These are phyloP conservation scores for Biscogniauxia mediterranea DNA, from an alignment of 2,329 filamentous ascomycete species.

Conservation along the genomic window DNA sequence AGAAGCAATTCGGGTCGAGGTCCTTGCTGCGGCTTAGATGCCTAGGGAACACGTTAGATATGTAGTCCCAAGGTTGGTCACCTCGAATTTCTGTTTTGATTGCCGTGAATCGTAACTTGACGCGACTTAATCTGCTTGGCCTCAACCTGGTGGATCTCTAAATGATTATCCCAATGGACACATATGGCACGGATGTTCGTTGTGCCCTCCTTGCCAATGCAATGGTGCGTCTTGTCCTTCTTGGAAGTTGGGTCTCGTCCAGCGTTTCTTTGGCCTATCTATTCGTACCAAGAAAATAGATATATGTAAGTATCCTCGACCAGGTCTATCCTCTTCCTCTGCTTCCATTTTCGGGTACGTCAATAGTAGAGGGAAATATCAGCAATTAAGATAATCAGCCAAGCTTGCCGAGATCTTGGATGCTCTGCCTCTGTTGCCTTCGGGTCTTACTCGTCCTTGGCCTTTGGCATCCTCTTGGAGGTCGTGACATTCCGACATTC, in stretches of 20 bases:
- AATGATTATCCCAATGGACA: neutral
- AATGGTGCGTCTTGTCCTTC: constrained; percentile 7
- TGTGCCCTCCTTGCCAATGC: constrained; percentile 1
- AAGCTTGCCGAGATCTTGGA: neutral
- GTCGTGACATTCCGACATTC: neutral
- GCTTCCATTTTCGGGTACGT: constrained; percentile 13
- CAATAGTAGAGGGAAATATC: constrained; percentile 9
- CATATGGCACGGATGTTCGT: neutral
- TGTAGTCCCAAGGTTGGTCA: neutral
- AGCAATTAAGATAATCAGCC: neutral
- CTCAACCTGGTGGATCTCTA: neutral
- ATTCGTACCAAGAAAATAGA: constrained; percentile 7
- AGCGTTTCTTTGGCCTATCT: constrained; percentile 2
- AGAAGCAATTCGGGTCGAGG: neutral
- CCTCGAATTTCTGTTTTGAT: neutral
- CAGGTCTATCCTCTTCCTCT: constrained; percentile 3
- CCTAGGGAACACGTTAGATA: neutral
- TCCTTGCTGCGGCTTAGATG: neutral
- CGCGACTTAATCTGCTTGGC: neutral
- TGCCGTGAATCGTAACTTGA: neutral
- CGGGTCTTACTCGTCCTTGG: constrained; percentile 1
- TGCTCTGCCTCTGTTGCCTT: constrained; percentile 1
- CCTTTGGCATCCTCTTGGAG: neutral
- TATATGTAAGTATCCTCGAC: neutral
- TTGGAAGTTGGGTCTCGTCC: constrained; percentile 1